Base-by-base conservation (phyloP, 2,329 filamentous ascomycete species). In the Grosmannia penicillata region DNA sequence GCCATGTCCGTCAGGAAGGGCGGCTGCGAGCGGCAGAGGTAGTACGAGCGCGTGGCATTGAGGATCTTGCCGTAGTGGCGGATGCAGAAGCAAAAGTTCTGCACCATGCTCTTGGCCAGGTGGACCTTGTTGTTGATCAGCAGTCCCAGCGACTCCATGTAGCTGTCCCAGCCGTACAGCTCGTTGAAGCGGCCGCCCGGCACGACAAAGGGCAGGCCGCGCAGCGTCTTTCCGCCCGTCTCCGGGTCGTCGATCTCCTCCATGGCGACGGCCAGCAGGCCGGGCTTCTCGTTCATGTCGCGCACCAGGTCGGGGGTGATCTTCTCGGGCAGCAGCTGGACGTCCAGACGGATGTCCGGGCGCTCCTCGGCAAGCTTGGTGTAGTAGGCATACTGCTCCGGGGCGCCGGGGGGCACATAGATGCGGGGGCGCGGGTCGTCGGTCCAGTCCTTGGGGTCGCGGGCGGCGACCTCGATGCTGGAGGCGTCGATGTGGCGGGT, bases 1-100 rank as follows among this genome's bases (percentile, higher is more conserved):
- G 89, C 82, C 86, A 98, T 95, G 58, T 98, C 91, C 2, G 91
- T 98, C 40, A 98, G 65, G 62, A 98, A 96, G 0, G 91, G 91
- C 3, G 91, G 91, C 58, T 98, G 91, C 3, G 91, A 95, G 42
- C 91, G 80, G 46, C 76, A 81, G 14, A 98, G 75, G 54, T 98
- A 98, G 66, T 98, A 98, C 2, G 87, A 87, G 26, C 91, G 75
- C 41, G 91, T 98, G 37, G 91, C 91, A 58, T 98, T 98, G 47
- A 96, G 73, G 43, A 98, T 94, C 65, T 96, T 98, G 52, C 87
- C 89, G 55, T 98, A 98, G 59, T 98, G 89, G 56, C 87, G 79
- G 59, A 98, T 96, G 61, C 85, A 93, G 65, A 98, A 98, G 58
- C 85, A 93, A 58, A 96, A 96, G 63, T 98, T 93, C 50, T 74